These are phyloP conservation scores for Phytophthora europaea DNA, from an alignment of 352 stramenopile species.

Conservation along the genomic window DNA sequence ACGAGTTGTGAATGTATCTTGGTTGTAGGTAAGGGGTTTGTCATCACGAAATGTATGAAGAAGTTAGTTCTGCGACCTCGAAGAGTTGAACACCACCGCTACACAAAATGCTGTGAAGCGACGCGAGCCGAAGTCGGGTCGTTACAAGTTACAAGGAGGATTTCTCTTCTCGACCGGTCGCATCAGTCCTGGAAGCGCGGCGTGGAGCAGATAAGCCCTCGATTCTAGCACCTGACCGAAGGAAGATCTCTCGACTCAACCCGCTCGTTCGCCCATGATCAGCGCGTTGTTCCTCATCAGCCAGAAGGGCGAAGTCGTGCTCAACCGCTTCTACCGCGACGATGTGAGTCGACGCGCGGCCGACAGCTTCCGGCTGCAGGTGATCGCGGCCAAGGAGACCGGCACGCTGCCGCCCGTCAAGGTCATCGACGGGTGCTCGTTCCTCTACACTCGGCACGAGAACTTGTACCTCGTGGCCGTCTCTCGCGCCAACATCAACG, in stretches of 20 bases:
- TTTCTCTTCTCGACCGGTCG: slow-evolving; percentile 27
- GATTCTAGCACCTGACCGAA: background rate
- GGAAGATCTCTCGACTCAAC: background rate
- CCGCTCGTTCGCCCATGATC: slow-evolving; percentile 54
- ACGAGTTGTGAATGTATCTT: slow-evolving; percentile 22
- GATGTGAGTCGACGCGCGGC: slow-evolving; percentile 79
- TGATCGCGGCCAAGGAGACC: slow-evolving; percentile 98
- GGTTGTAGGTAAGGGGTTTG: slow-evolving; percentile 73
- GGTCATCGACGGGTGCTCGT: slow-evolving; percentile 97
- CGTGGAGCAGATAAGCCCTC: slow-evolving; percentile 26
- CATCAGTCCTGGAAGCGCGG: slow-evolving; percentile 38
- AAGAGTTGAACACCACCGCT: slow-evolving; percentile 2
- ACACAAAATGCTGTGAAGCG: slow-evolving; percentile 14
- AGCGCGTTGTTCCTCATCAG: slow-evolving; percentile 86
- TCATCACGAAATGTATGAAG: too few relatives aligned
- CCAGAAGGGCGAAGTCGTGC: slow-evolving; percentile 85
- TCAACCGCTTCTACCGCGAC: slow-evolving; percentile 87
- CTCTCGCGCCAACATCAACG: slow-evolving; percentile 98
- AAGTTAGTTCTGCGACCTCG: too few relatives aligned
- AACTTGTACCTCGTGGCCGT: slow-evolving; percentile 99
- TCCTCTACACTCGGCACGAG: slow-evolving; percentile 97
- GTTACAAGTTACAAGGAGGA: slow-evolving; percentile 20
- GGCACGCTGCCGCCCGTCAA: slow-evolving; percentile 96
- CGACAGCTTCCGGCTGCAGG: slow-evolving; percentile 82
- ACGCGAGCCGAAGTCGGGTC: slow-evolving; percentile 19